A percentile compares a stretch with the other conserved stretches of the same genome.
These are phyloP conservation scores for Mrakia hoshinonis DNA, from an alignment of 768 basidiomycete genomes.

Conservation along the genomic window DNA sequence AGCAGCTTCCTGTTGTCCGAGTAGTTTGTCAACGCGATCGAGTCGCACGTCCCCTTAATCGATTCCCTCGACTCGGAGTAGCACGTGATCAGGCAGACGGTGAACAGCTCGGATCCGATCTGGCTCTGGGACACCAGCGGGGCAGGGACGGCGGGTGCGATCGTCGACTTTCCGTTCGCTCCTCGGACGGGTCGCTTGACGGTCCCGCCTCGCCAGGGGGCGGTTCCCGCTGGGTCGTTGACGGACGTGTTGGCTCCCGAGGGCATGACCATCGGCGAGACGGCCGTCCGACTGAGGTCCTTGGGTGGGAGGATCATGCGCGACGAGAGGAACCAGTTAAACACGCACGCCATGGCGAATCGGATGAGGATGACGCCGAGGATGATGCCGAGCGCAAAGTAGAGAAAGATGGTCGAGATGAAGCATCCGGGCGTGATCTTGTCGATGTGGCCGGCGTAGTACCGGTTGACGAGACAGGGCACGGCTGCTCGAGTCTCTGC, in stretches of 20 bases:
- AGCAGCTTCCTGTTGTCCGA: slow-evolving; percentile 85
- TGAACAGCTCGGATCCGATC: slow-evolving; percentile 90
- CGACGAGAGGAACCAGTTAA: slow-evolving; percentile 90
- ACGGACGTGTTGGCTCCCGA: slow-evolving; percentile 91
- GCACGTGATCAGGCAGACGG: slow-evolving; percentile 91
- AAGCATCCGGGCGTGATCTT: slow-evolving; percentile 95
- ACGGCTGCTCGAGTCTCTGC: slow-evolving; percentile 58
- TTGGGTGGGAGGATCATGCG: slow-evolving; percentile 69
- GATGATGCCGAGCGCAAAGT: slow-evolving; percentile 81
- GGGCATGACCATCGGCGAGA: slow-evolving; percentile 92
- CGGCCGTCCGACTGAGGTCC: slow-evolving; percentile 68
- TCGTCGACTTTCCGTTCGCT: slow-evolving; percentile 23
- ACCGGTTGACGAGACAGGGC: slow-evolving; percentile 72
- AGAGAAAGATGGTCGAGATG: slow-evolving; percentile 77
- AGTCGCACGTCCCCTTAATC: slow-evolving; percentile 80
- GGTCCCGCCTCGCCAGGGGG: slow-evolving; percentile 67
- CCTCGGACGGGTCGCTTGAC: slow-evolving; percentile 14
- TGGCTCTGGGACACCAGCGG: slow-evolving; percentile 75
- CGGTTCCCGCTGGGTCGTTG: slow-evolving; percentile 81
- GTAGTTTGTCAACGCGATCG: slow-evolving; percentile 81
- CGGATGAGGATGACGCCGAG: slow-evolving; percentile 81
- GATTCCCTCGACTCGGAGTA: slow-evolving; percentile 96
- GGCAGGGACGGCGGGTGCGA: slow-evolving; percentile 33
- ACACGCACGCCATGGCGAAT: slow-evolving; percentile 90
- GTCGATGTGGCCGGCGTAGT: slow-evolving; percentile 90